Percentiles rank a stretch among this genome's conserved stretches.
Evolutionary conservation across 108 stramenopile species (phyloP).

Genomic region (Pseudonitzschia delicatissima): DNA sequence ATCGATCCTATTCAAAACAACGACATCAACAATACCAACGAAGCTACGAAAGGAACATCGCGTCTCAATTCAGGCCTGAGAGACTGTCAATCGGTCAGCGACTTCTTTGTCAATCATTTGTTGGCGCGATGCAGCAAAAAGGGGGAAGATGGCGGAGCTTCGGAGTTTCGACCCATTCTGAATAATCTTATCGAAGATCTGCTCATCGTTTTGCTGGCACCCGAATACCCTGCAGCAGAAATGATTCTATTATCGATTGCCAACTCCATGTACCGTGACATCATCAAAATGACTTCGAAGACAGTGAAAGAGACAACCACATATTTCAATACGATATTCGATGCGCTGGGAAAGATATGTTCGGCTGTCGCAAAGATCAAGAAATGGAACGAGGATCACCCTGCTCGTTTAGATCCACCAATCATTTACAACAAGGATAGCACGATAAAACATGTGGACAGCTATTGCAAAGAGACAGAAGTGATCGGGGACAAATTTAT

Average conservation of each 20-base stretch:
- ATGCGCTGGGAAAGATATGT: constrained; percentile 82
- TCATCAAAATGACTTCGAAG: constrained; percentile 44
- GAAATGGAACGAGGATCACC: constrained; percentile 47
- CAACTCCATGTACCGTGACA: constrained; percentile 49
- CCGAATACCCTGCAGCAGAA: constrained; percentile 90
- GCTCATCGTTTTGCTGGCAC: constrained; percentile 64
- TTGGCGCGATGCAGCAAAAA: constrained; percentile 69
- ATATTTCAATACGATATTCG: constrained; percentile 80
- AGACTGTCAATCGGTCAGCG: constrained; percentile 53
- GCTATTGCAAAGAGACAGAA: constrained; percentile 63
- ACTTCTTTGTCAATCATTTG: constrained; percentile 58
- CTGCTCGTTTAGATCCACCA: constrained; percentile 30
- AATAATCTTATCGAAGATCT: constrained; percentile 87
- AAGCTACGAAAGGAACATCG: constrained; percentile 14
- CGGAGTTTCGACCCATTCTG: constrained; percentile 87
- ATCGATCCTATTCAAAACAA: constrained; percentile 11
- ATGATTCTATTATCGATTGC: constrained; percentile 73
- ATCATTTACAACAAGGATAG: background rate
- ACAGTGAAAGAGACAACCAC: constrained; percentile 38
- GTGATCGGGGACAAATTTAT: constrained; percentile 56
- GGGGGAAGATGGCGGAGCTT: constrained; percentile 85
- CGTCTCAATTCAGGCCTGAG: constrained; percentile 52
- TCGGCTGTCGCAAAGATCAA: constrained; percentile 62
- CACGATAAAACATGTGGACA: constrained; percentile 18
- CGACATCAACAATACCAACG: constrained; percentile 19